Evolutionary conservation across 106 monocot genomes (phyloP).

Genomic region (Apostasia shenzhenica): DNA sequence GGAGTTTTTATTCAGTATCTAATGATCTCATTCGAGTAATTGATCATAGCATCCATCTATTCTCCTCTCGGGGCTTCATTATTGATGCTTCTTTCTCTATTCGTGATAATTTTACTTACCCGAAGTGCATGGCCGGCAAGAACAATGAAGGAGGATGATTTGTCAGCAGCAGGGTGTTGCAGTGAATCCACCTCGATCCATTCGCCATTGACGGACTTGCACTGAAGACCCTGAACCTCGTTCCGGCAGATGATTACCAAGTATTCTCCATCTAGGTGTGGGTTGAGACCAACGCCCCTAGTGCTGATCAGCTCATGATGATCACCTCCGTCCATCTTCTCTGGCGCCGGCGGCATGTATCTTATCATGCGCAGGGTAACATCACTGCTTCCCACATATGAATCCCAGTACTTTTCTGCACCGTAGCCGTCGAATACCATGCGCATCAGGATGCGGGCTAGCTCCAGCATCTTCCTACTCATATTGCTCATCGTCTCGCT

Average conservation of each 20-base stretch:
- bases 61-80: too few relatives aligned
- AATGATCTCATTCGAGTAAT: too few relatives aligned
- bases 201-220: constrained; percentile 4
- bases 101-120: neutral
- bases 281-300: neutral
- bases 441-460: neutral
- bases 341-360: constrained; percentile 1
- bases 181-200: neutral
- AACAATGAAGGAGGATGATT: constrained; percentile 3
- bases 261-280: constrained; percentile 1
- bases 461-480: constrained; percentile 8
- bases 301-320: too few relatives aligned
- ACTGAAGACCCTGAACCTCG: constrained; percentile 3
- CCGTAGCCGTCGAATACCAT: constrained; percentile 11
- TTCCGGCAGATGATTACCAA: constrained; percentile 2
- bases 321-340: neutral
- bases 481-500: neutral
- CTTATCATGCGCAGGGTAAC: neutral
- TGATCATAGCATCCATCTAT: too few relatives aligned
- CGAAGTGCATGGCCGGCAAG: constrained; percentile 5
- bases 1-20: too few relatives aligned
- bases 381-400: neutral
- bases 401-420: neutral
- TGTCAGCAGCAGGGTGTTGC: neutral
- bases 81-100: too few relatives aligned